These are phyloP conservation scores for Protomyces lactucae-debilis DNA, from an alignment of 1,139 yeast species.

Conservation along the genomic window DNA sequence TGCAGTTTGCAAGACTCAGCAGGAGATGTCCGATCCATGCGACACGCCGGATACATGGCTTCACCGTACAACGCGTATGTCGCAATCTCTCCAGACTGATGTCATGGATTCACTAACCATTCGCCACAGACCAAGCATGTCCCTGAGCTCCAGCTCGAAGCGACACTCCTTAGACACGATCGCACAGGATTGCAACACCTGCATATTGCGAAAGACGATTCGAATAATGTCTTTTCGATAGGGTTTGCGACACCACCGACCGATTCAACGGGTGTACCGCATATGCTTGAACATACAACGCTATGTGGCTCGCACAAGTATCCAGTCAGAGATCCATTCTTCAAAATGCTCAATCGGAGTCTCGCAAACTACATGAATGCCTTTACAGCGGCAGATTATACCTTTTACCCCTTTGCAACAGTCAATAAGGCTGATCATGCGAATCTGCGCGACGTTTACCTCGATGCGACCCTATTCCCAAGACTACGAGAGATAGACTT, in stretches of 20 bases:
- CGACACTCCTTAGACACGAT: slow-evolving; percentile 64
- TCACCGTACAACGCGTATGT: slow-evolving; percentile 9
- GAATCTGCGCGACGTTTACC: slow-evolving; percentile 80
- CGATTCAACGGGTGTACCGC: slow-evolving; percentile 90
- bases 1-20: not conserved
- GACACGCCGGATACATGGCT: slow-evolving; percentile 6
- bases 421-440: slow-evolving; percentile 76
- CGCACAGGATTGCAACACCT: slow-evolving; percentile 74
- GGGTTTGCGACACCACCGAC: slow-evolving; percentile 95
- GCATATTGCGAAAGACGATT: slow-evolving; percentile 77
- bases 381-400: slow-evolving; percentile 89
- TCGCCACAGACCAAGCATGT: slow-evolving; percentile 52
- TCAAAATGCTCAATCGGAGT: slow-evolving; percentile 87
- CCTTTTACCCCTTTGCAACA: slow-evolving; percentile 94
- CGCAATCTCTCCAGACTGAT: not conserved
- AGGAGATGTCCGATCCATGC: not conserved
- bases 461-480: slow-evolving; percentile 84
- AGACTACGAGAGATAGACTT: slow-evolving; percentile 73
- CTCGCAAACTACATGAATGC: slow-evolving; percentile 97
- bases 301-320: slow-evolving; percentile 85
- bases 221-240: slow-evolving; percentile 80
- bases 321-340: slow-evolving; percentile 95
- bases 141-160: slow-evolving; percentile 77
- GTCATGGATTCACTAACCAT: not conserved
- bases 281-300: slow-evolving; percentile 84